A percentile compares a stretch with the other conserved stretches of the same genome.
These are phyloP conservation scores for Arbutus unedo DNA, from an alignment of 148 eudicot genomes.

Conservation along the genomic window DNA sequence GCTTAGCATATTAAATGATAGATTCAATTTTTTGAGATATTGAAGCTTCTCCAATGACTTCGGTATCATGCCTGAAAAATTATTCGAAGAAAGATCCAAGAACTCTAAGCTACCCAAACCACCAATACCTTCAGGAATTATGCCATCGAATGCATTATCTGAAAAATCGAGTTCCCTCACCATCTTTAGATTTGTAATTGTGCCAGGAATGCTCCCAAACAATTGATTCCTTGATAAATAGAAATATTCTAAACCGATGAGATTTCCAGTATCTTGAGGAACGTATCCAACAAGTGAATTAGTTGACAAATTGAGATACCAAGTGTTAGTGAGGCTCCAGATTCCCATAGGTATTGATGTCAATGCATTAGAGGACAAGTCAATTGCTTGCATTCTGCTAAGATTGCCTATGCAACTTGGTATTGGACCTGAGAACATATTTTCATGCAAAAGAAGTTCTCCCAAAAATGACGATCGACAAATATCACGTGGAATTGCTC, in stretches of 20 bases:
- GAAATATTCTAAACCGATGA: not conserved
- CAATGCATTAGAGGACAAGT: not conserved
- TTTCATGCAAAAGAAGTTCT: not conserved
- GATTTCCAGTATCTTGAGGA: not conserved
- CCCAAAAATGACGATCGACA: not conserved
- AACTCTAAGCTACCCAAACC: not conserved
- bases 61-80: not conserved
- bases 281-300: not conserved
- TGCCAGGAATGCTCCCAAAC: not conserved
- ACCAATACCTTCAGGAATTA: not conserved
- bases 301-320: not conserved
- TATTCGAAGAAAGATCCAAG: not conserved
- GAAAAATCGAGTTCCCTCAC: not conserved
- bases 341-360: not conserved
- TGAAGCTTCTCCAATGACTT: slow-evolving; percentile 2
- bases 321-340: not conserved
- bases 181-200: not conserved
- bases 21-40: not conserved
- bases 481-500: not conserved
- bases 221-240: not conserved
- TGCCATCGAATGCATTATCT: not conserved
- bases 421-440: not conserved
- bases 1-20: not conserved
- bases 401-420: slow-evolving; percentile 7
- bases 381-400: not conserved